phyloP scores from a whole-genome alignment of 2,329 filamentous ascomycete genomes.

The Hymenoscyphus occultus region DNA sequence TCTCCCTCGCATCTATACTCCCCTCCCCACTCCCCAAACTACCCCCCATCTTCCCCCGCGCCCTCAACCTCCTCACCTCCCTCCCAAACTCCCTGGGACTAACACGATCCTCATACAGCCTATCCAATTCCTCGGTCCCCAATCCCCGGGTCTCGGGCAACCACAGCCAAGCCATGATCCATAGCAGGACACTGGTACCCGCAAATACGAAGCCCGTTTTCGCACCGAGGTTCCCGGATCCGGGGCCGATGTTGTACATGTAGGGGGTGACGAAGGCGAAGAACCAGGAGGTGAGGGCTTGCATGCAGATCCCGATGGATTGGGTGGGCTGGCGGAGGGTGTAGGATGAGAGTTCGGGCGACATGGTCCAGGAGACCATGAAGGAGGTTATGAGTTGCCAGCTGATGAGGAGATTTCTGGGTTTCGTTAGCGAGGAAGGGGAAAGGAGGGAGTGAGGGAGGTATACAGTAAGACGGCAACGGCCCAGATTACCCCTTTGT shows the following conservation, averaged over 20 bases:
- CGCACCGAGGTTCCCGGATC: constrained; percentile 38
- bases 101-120: constrained; percentile 16
- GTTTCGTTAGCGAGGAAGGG: neutral
- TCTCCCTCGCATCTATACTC: too few species aligned
- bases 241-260: constrained; percentile 44
- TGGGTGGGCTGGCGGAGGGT: constrained; percentile 25
- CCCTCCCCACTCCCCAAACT: too few species aligned
- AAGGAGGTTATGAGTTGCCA: constrained; percentile 23
- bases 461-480: constrained; percentile 23
- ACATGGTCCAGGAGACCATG: constrained; percentile 22
- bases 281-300: constrained; percentile 28
- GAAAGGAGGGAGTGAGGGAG: neutral
- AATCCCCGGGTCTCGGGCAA: constrained; percentile 54
- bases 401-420: constrained; percentile 26
- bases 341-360: constrained; percentile 25
- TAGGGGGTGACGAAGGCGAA: constrained; percentile 37
- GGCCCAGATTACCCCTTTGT: constrained; percentile 19
- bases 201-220: constrained; percentile 44
- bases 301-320: constrained; percentile 20
- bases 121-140: constrained; percentile 47
- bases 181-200: constrained; percentile 38
- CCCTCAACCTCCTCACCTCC: neutral
- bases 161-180: constrained; percentile 42
- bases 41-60: too few species aligned
- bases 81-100: constrained; percentile 14